Base-by-base conservation (phyloP, 2,329 filamentous ascomycete species). In the Botrytis porri region DNA sequence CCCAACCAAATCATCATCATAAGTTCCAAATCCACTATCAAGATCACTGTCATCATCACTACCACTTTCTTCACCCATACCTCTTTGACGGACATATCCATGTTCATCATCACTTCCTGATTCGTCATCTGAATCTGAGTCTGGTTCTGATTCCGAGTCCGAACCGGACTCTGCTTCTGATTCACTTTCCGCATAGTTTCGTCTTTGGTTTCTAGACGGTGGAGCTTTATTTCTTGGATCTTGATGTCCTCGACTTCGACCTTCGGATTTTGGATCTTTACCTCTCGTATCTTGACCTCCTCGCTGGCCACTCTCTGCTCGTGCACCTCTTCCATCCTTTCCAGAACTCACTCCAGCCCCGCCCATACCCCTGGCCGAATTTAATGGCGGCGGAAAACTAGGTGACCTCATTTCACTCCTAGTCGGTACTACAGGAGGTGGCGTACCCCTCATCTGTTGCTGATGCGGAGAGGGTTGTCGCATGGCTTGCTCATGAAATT, bases 31-130 rank as follows among this genome's bases (percentile, higher is more conserved):
- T 29, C 59, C 69, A 25, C 59, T 32, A 51, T 64, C 69, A 18
- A 71, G n/a, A 54, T 71, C 69, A 32, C 69, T 71, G 3, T 70
- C 67, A 61, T 45, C 39, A 48, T 70, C 67, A 35, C 67, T 60
- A 22, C 62, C 43, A 51, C 20, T 69, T 3, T 59, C 35, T 9
- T 5, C 37, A 41, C 57, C n/a, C 22, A 48, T 29, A 39, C 45
- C 4, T 20, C 20, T 48, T 35, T 35, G 14, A 10, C n/a, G 61
- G 32, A 45, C 5, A 64, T 32, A 20, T 32, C 20, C 41, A 22
- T 45, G 9, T 32, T 48, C 62, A 65, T 65, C 63, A 25, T 48
- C 29, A 62, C 43, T 35, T 48, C 20, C 39, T 10, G 8, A 45
- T 32, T 9, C 67, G 12, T 20, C 48, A 39, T 45, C 69, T 9